Evolutionary conservation across 2,329 filamentous ascomycete genomes (phyloP).

Genomic region (Teratosphaeria viscida): DNA sequence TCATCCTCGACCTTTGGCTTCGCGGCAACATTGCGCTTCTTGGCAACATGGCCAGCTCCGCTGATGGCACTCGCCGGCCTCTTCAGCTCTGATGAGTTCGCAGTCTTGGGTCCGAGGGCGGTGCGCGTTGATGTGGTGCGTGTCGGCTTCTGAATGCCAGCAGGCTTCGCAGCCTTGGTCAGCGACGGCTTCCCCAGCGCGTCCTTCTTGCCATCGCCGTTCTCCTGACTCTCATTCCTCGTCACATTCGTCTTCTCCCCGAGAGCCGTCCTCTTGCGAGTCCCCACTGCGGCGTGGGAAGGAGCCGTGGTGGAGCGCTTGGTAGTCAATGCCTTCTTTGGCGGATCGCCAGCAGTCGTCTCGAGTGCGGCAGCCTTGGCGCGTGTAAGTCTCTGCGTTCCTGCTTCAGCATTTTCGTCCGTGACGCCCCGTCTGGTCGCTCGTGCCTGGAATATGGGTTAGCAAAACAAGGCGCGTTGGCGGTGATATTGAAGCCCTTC

Average conservation of each 20-base stretch:
- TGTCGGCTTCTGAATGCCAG: conserved; percentile 67
- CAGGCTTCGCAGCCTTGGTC: conserved; percentile 68
- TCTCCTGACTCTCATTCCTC: conserved; percentile 58
- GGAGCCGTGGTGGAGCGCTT: conserved; percentile 36
- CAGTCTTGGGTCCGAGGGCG: conserved; percentile 57
- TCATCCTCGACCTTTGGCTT: conserved; percentile 39
- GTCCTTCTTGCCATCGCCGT: conserved; percentile 47
- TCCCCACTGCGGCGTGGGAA: conserved; percentile 34
- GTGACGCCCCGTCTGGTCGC: conserved; percentile 64
- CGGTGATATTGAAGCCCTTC: neutral
- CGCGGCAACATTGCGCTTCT: conserved; percentile 53
- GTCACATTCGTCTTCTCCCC: conserved; percentile 93
- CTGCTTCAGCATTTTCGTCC: conserved; percentile 84
- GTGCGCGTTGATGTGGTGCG: conserved; percentile 46
- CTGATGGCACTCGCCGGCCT: conserved; percentile 63
- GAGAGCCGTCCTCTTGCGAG: conserved; percentile 66
- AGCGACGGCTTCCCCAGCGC: conserved; percentile 48
- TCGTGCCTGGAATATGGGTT: conserved; percentile 50
- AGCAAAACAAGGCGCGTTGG: conserved; percentile 22
- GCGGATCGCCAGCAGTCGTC: conserved; percentile 47
- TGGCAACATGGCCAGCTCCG: conserved; percentile 50
- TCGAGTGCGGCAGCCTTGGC: conserved; percentile 71
- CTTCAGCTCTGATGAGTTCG: conserved; percentile 59
- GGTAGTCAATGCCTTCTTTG: conserved; percentile 38
- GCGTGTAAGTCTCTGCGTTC: conserved; percentile 76